These are phyloP conservation scores for Blastosporella zonata DNA, from an alignment of 1,284 basidiomycete genomes.

Conservation along the genomic window DNA sequence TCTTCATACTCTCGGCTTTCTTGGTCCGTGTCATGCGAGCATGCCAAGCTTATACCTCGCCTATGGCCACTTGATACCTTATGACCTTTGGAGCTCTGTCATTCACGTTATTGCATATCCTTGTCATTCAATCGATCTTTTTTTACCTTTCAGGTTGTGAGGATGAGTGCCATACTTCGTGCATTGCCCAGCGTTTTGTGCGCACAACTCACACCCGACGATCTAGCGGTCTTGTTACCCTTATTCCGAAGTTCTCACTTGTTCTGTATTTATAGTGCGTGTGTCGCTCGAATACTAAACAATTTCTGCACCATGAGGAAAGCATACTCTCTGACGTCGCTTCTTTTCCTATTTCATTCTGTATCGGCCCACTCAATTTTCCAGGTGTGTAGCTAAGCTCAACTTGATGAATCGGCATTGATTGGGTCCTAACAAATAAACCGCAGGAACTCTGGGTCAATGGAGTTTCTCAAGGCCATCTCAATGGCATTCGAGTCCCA, in stretches of 20 bases:
- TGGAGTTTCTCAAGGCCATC: conserved; percentile 46
- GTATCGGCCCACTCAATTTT: conserved; percentile 45
- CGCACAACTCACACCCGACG: not conserved
- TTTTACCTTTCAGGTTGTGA: not conserved
- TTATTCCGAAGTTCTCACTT: conserved; percentile 3
- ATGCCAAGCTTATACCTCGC: not conserved
- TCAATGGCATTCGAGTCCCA: conserved; percentile 45
- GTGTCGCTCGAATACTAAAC: not conserved
- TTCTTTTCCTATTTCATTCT: conserved; percentile 26
- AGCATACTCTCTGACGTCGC: conserved; percentile 13
- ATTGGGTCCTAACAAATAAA: not conserved
- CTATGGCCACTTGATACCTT: not conserved
- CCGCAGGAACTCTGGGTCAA: conserved; percentile 42
- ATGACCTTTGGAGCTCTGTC: not conserved
- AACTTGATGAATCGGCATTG: conserved; percentile 1
- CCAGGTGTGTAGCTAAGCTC: conserved; percentile 31
- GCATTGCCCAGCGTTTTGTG: not conserved
- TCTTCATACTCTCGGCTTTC: not conserved
- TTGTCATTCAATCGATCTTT: conserved; percentile 1
- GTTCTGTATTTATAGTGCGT: not conserved
- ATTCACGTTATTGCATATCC: not conserved
- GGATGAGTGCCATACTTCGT: not conserved
- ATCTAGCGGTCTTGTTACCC: not conserved
- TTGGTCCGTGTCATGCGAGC: conserved; percentile 6
- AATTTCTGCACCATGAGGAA: not conserved